phyloP scores from a whole-genome alignment of 331 rosid genomes.

The Pyrus hybrid region DNA sequence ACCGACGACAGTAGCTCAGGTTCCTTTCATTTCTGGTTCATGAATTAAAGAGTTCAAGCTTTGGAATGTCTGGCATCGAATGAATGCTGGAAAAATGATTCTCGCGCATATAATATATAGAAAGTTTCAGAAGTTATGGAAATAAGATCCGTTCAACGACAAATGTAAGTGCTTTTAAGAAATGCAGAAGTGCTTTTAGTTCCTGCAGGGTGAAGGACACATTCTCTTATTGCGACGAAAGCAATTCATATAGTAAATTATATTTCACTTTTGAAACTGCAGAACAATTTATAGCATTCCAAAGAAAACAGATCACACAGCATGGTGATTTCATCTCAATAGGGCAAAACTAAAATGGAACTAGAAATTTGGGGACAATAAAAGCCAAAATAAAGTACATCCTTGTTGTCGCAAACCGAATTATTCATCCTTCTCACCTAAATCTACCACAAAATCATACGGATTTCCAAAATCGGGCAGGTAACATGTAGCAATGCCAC shows the following conservation, averaged over 20 bases:
- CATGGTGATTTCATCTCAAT: neutral
- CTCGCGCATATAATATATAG: neutral
- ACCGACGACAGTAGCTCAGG: constrained; percentile 62
- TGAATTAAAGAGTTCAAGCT: constrained; percentile 5
- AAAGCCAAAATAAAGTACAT: neutral
- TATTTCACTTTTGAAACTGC: neutral
- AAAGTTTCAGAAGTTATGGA: neutral
- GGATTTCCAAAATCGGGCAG: constrained; percentile 39
- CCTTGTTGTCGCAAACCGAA: neutral
- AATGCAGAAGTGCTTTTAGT: neutral
- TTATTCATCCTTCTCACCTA: constrained; percentile 15
- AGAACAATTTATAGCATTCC: neutral
- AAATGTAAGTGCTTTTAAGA: neutral
- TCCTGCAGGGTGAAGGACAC: neutral
- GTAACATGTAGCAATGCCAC: constrained; percentile 1
- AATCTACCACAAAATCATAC: constrained; percentile 14
- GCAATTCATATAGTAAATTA: neutral
- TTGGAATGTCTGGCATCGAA: neutral
- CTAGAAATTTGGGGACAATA: neutral
- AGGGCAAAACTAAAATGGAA: neutral
- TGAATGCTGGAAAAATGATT: neutral
- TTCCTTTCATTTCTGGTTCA: constrained; percentile 64
- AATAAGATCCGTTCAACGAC: neutral
- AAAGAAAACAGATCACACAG: neutral
- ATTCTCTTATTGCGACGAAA: neutral